Percentiles rank a stretch among this genome's conserved stretches.
These are phyloP conservation scores for Penicillium sclerotigenum DNA, from an alignment of 2,329 filamentous ascomycete species.

Conservation along the genomic window DNA sequence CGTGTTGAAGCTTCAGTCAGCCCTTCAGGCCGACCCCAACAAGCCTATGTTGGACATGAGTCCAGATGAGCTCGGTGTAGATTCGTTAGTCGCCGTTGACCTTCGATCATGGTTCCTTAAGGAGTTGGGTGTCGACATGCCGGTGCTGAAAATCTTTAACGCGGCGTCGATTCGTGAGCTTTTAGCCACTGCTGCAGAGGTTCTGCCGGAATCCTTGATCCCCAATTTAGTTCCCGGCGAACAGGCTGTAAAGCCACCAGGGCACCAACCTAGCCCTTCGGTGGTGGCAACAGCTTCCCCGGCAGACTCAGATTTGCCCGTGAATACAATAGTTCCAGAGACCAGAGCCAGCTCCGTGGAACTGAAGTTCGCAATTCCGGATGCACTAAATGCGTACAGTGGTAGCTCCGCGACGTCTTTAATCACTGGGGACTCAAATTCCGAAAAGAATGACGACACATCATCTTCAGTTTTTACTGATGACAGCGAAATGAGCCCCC, in stretches of 20 bases:
- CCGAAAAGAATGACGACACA: conserved; percentile 12
- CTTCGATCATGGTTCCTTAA: conserved; percentile 27
- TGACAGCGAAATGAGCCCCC: neutral
- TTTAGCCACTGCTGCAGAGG: conserved; percentile 8
- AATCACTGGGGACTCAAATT: conserved; percentile 14
- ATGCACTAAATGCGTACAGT: conserved; percentile 1
- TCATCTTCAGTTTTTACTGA: conserved; percentile 13
- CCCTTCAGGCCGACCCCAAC: conserved; percentile 16
- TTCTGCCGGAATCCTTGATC: conserved; percentile 10
- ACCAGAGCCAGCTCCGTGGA: neutral
- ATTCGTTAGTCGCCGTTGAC: conserved; percentile 28
- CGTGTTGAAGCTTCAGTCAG: conserved; percentile 16
- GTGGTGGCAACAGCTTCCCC: neutral
- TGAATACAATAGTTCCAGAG: neutral
- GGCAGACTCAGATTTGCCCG: neutral
- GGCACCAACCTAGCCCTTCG: neutral
- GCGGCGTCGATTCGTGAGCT: conserved; percentile 20
- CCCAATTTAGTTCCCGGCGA: conserved; percentile 5
- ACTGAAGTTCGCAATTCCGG: conserved; percentile 4
- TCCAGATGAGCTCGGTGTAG: conserved; percentile 23
- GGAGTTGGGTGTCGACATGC: conserved; percentile 22
- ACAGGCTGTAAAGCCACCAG: neutral
- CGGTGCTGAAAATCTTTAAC: conserved; percentile 27
- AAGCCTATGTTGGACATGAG: conserved; percentile 18
- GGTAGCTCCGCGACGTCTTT: conserved; percentile 12